Conservation (phyloP, 2,329 filamentous ascomycete species). For the Pseudogymnoascus sp. region DNA sequence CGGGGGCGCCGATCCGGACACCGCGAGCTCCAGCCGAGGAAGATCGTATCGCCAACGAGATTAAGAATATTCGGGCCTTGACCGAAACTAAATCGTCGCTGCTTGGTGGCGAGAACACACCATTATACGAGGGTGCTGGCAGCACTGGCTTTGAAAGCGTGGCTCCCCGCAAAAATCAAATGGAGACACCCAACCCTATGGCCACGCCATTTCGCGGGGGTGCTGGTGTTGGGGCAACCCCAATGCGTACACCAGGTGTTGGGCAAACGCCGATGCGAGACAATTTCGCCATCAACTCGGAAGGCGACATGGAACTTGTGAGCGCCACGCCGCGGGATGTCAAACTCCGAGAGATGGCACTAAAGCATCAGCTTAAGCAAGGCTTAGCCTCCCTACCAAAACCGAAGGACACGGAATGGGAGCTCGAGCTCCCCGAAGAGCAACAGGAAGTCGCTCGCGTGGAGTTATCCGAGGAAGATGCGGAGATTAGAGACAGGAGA, state of each 20-base stretch:
- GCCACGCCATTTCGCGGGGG: constrained; percentile 74
- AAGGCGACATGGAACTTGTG: constrained; percentile 56
- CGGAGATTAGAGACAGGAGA: constrained; percentile 69
- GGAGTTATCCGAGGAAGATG: constrained; percentile 49
- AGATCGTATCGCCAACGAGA: constrained; percentile 93
- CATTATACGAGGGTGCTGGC: constrained; percentile 68
- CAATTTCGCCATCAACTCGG: constrained; percentile 72
- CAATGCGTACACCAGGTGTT: constrained; percentile 49
- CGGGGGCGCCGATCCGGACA: constrained; percentile 80
- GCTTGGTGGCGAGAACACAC: constrained; percentile 88
- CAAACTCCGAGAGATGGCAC: constrained; percentile 59
- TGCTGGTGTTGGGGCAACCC: constrained; percentile 59
- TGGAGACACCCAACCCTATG: constrained; percentile 91
- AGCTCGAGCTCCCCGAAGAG: constrained; percentile 85
- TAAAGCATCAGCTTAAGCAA: constrained; percentile 60
- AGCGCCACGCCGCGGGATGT: constrained; percentile 72
- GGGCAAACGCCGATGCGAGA: constrained; percentile 83
- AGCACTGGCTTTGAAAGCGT: constrained; percentile 87
- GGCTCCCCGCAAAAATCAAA: constrained; percentile 68
- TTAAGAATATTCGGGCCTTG: constrained; percentile 82
- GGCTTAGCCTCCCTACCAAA: constrained; percentile 79
- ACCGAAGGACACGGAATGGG: constrained; percentile 90
- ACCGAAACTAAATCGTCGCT: constrained; percentile 92
- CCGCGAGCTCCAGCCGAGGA: constrained; percentile 87
- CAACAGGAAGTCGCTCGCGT: constrained; percentile 50